Percentiles rank a stretch among this genome's conserved stretches.
Evolutionary conservation across 768 basidiomycete genomes (phyloP).

Genomic region (Rubroboletus pulcherrimus): DNA sequence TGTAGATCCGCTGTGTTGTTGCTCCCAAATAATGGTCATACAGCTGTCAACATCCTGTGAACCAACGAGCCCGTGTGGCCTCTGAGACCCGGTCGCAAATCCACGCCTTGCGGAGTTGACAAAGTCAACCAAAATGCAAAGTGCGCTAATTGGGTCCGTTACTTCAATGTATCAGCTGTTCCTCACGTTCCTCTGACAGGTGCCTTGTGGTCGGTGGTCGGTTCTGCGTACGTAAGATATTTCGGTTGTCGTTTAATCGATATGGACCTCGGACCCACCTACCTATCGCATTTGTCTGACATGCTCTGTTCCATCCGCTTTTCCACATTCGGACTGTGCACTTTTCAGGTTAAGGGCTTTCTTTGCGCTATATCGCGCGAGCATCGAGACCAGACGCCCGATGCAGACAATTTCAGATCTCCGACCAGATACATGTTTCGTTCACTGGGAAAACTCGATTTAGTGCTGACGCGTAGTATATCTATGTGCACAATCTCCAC

Average conservation of each 20-base stretch:
- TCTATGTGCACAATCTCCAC: conserved; percentile 39
- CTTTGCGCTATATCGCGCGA: conserved; percentile 35
- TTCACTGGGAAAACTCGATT: conserved; percentile 35
- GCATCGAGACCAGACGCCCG: conserved; percentile 35
- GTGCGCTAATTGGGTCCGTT: conserved; percentile 32
- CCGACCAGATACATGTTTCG: conserved; percentile 36
- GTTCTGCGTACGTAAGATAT: conserved; percentile 33
- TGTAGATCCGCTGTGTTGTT: conserved; percentile 25
- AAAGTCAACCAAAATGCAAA: conserved; percentile 32
- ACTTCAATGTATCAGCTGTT: conserved; percentile 23
- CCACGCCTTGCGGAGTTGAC: conserved; percentile 25
- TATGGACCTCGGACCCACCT: conserved; percentile 37
- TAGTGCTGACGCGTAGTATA: conserved; percentile 39
- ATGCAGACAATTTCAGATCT: conserved; percentile 34
- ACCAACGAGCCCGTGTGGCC: conserved; percentile 14
- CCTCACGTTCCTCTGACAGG: conserved; percentile 31
- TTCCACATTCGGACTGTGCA: conserved; percentile 32
- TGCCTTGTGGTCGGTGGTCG: conserved; percentile 31
- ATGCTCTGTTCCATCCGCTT: conserved; percentile 27
- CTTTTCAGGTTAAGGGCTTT: conserved; percentile 34
- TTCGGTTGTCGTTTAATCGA: conserved; percentile 37
- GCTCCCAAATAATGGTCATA: conserved; percentile 22
- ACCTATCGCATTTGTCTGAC: conserved; percentile 32
- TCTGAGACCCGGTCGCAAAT: conserved; percentile 31
- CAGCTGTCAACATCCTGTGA: conserved; percentile 21